These are phyloP conservation scores for Phytophthora sp. DNA, from an alignment of 352 stramenopile species.

Conservation along the genomic window DNA sequence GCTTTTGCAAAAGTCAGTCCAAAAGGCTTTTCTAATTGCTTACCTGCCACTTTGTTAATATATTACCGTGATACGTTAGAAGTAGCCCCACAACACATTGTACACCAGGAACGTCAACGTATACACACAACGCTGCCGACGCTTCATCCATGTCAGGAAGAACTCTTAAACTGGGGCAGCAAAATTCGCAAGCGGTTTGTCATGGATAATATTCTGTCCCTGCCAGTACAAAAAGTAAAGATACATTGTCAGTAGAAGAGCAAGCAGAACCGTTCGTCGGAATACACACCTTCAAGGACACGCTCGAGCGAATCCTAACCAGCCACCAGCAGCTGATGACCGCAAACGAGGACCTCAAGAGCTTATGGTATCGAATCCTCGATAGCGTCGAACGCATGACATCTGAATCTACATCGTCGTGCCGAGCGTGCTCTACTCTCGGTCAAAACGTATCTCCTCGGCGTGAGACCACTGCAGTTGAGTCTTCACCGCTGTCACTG, in stretches of 20 bases:
- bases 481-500: neutral
- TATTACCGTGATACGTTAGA: conserved; percentile 7
- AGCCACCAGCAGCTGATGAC: neutral
- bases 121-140: neutral
- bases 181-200: conserved; percentile 4
- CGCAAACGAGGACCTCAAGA: neutral
- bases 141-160: neutral
- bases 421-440: neutral
- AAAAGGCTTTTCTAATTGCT: conserved; percentile 6
- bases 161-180: neutral
- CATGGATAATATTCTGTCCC: conserved; percentile 1
- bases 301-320: neutral
- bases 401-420: neutral
- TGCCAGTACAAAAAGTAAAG: conserved; percentile 6
- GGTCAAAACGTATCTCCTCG: neutral
- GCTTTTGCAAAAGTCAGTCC: neutral
- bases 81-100: neutral
- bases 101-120: neutral
- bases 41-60: conserved; percentile 9
- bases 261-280: conserved; percentile 9
- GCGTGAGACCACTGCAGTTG: neutral
- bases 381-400: neutral
- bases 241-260: neutral
- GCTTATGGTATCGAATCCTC: neutral
- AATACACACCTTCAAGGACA: conserved; percentile 6